Base-by-base conservation (phyloP, 352 stramenopile species). In the Phytophthora nicotianae region DNA sequence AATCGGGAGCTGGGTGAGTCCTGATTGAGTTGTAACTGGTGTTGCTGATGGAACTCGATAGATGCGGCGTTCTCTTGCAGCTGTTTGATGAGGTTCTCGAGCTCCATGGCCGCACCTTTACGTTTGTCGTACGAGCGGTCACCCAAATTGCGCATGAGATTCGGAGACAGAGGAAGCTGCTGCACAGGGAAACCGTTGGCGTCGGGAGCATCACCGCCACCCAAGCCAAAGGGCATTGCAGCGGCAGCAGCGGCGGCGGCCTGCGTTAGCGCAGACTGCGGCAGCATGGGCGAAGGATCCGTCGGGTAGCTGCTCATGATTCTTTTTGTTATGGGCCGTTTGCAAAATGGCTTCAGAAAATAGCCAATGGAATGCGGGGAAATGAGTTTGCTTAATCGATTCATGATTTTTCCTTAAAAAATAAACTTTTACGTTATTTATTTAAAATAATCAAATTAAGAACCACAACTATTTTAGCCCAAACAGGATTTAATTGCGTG, bases 41-140 rank as follows among this genome's bases (percentile, higher is more conserved):
- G 78, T 40, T 89, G 74, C 59, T 87, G 74, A 60, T 89, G 81
- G 50, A 81, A 78, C 52, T 89, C 79, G 16, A 88, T 72, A 1
- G 72, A 83, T 29, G 89, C 97, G 4, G 95, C 89, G 49, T 92
- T 97, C 63, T 99, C 95, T 65, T 97, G 92, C 16, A 99, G 80
- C 38, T 94, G 90, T 75, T 99, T 99, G 56, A 99, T 98, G 19
- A 99, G 80, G 61, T 97, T 97, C 84, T 99, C 98, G 26, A 99
- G 95, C 79, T 99, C 98, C 53, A 99, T 88, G 7, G 97, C 97
- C 1, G 97, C 97, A 68, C 97, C 97, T 78, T 99, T 99, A 52
- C 98, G 92, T 80, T 99, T 99, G 66, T 99, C 98, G 75, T 99
- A 99, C 13, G 94, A 98, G 16, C 97, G 86, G 74, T 99, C 98